Percentiles rank a stretch among this genome's conserved stretches.
These are phyloP conservation scores for Psophocarpus tetragonolobus DNA, from an alignment of 306 rosid genomes.

Conservation along the genomic window DNA sequence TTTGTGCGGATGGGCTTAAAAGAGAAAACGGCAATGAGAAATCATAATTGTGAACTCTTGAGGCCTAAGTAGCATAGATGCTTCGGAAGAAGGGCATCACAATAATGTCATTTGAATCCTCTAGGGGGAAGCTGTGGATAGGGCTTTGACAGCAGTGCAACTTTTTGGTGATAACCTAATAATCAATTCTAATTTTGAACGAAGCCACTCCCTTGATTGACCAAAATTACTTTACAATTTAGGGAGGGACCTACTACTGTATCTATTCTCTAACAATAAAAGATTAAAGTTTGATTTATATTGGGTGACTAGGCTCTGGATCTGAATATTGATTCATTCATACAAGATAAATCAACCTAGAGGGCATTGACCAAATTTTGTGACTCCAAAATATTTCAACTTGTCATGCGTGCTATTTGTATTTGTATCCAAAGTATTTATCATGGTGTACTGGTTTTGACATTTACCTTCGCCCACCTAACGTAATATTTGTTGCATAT, in stretches of 20 bases:
- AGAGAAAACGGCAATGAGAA: conserved; percentile 14
- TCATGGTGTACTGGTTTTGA: conserved; percentile 30
- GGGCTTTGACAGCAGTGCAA: conserved; percentile 14
- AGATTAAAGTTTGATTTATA: not conserved
- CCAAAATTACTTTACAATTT: conserved; percentile 21
- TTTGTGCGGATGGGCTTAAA: conserved; percentile 38
- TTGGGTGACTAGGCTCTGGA: not conserved
- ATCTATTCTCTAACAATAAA: conserved; percentile 30
- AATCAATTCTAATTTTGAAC: conserved; percentile 23
- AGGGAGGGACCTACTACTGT: conserved; percentile 17
- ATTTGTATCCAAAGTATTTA: conserved; percentile 20
- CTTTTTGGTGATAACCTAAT: conserved; percentile 22
- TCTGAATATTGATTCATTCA: not conserved
- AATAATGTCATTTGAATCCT: conserved; percentile 13
- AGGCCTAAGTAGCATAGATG: conserved; percentile 30
- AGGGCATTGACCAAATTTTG: conserved; percentile 42
- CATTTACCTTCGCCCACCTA: conserved; percentile 34
- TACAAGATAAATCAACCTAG: conserved; percentile 6
- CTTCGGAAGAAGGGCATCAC: conserved; percentile 20
- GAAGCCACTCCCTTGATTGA: conserved; percentile 30
- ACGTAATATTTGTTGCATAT: conserved; percentile 32
- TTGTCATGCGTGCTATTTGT: not conserved
- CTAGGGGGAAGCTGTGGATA: not conserved
- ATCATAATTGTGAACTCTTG: conserved; percentile 4
- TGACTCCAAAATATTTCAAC: conserved; percentile 17